phyloP scores from a whole-genome alignment of 768 basidiomycete genomes.

The Ephemerocybe angulata region DNA sequence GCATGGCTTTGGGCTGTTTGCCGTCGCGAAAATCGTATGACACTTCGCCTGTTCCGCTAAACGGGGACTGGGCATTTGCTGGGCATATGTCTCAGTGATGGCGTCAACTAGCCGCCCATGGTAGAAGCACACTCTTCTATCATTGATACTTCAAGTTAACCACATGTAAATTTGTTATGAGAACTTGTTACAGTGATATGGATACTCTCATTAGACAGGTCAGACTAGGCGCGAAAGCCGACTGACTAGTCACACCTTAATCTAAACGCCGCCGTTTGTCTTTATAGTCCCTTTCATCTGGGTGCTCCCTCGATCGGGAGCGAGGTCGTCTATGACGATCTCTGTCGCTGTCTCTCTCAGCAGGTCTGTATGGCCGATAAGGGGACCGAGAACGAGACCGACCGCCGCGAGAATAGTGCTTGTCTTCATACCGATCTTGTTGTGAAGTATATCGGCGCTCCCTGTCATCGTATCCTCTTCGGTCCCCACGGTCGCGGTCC shows the following conservation, averaged over 20 bases:
- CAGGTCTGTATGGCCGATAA: constrained; percentile 9
- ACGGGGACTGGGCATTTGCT: too few species aligned
- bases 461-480: constrained; percentile 17
- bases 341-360: constrained; percentile 23
- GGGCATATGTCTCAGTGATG: not conserved
- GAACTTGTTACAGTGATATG: not conserved
- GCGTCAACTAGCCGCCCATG: not conserved
- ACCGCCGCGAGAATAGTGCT: constrained; percentile 10
- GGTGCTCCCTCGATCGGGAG: constrained; percentile 27
- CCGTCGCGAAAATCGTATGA: not conserved
- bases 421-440: constrained; percentile 18
- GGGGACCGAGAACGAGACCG: constrained; percentile 7
- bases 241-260: constrained; percentile 23
- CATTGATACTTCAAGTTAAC: too few species aligned
- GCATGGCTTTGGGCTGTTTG: too few species aligned
- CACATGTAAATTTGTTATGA: too few species aligned
- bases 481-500: constrained; percentile 4
- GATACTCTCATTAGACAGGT: too few species aligned
- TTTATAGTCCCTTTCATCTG: constrained; percentile 27
- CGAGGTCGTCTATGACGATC: constrained; percentile 16
- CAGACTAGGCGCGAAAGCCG: not conserved
- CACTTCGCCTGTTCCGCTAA: too few species aligned
- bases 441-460: constrained; percentile 16
- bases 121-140: not conserved
- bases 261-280: constrained; percentile 60